A percentile compares a stretch with the other conserved stretches of the same genome.
Evolutionary conservation across 1,139 yeast genomes (phyloP).

Genomic region (Yamadazyma kanchanaburiensis): DNA sequence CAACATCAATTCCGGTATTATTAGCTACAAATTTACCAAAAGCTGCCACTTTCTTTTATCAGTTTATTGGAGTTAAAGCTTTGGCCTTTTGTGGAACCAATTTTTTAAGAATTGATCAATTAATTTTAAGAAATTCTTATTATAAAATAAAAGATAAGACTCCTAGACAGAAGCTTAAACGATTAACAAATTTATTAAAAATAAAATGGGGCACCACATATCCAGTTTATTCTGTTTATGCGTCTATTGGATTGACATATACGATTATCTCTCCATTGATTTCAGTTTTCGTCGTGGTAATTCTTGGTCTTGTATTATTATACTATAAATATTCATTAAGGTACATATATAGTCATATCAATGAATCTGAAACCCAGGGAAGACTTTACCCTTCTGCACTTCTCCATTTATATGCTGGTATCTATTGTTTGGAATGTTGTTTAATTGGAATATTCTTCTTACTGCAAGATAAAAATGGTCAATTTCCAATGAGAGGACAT

Average conservation of each 20-base stretch:
- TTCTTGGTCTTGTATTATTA: slow-evolving; percentile 53
- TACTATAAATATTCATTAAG: slow-evolving; percentile 70
- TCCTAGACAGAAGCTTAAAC: slow-evolving; percentile 53
- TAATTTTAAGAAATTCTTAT: slow-evolving; percentile 37
- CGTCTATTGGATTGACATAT: slow-evolving; percentile 73
- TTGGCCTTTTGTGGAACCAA: slow-evolving; percentile 69
- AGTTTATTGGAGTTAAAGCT: slow-evolving; percentile 70
- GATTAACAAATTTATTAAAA: slow-evolving; percentile 40
- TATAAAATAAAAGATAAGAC: slow-evolving; percentile 45
- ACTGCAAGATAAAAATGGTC: slow-evolving; percentile 44
- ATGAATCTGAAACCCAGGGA: slow-evolving; percentile 66
- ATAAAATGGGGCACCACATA: slow-evolving; percentile 77
- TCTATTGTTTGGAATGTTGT: slow-evolving; percentile 77
- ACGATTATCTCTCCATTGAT: slow-evolving; percentile 78
- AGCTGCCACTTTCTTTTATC: slow-evolving; percentile 78
- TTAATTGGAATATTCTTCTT: slow-evolving; percentile 70
- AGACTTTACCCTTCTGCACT: slow-evolving; percentile 69
- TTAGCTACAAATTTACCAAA: slow-evolving; percentile 76
- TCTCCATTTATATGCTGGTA: slow-evolving; percentile 71
- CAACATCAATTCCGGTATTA: slow-evolving; percentile 66
- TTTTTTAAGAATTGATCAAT: slow-evolving; percentile 51
- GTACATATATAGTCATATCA: slow-evolving; percentile 46
- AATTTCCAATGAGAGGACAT: slow-evolving; percentile 30
- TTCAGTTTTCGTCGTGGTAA: slow-evolving; percentile 55
- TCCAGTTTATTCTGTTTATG: slow-evolving; percentile 73